Conservation (phyloP, 1,139 yeast species). For the Pichia sp. region DNA sequence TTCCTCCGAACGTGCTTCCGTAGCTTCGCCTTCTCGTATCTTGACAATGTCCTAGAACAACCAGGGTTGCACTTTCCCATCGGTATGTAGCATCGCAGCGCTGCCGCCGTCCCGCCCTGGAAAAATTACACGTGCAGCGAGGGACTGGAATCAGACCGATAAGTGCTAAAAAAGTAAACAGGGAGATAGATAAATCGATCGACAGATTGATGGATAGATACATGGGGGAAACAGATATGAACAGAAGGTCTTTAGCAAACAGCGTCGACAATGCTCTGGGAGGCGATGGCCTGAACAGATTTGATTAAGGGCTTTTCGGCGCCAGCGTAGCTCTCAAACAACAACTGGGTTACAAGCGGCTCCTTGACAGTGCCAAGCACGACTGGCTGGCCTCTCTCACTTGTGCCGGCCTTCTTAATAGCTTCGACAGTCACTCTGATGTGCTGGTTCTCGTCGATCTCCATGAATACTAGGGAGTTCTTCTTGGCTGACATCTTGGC, state of each 20-base stretch:
- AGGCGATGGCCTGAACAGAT: slow-evolving; percentile 14
- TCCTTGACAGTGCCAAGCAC: slow-evolving; percentile 31
- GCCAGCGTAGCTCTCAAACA: slow-evolving; percentile 57
- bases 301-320: slow-evolving; percentile 45
- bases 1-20: no score
- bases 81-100: no score
- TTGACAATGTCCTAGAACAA: no score
- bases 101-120: no score
- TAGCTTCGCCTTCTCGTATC: no score
- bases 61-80: no score
- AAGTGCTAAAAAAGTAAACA: no score
- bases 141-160: no score
- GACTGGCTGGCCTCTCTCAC: slow-evolving; percentile 17
- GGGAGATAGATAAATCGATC: no score
- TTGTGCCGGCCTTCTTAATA: slow-evolving; percentile 19
- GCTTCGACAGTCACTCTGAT: slow-evolving; percentile 43
- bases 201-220: no score
- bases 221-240: no score
- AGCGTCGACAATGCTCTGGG: slow-evolving; percentile 6
- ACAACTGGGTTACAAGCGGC: slow-evolving; percentile 48
- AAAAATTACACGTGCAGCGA: no score
- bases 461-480: slow-evolving; percentile 53
- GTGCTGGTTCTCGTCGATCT: slow-evolving; percentile 42
- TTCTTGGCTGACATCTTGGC: slow-evolving; percentile 62
- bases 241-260: background rate